Base-by-base conservation (phyloP, 352 stramenopile genomes). In the Phytopythium boreale region DNA sequence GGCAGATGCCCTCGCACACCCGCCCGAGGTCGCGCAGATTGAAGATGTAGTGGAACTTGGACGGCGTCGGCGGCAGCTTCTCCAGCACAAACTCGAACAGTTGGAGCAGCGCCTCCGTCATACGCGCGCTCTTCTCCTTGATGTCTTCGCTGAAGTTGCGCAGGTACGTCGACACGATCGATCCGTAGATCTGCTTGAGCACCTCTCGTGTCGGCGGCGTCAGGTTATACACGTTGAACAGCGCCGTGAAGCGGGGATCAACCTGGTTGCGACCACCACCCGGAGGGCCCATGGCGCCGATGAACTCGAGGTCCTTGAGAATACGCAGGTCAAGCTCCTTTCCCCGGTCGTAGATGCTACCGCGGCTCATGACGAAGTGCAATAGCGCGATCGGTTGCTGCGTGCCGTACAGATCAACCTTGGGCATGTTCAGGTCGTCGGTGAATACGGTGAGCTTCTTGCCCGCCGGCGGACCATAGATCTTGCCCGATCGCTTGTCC, bases 21-120 rank as follows among this genome's bases (percentile, higher is more conserved):
- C 96, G 86, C 0, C 88, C 93, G 17, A 98, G 71, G 62, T 98
- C 96, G 0, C 96, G 84, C n/a, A 98, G 74, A 49, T 98, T 98
- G 72, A 98, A 98, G 56, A 98, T 98, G 71, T 98, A 98, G 71
- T 98, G 95, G 59, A 98, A 98, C 64, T 98, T 98, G 39, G 89
- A 96, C 24, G 94, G 95, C 17, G 95, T 98, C 0, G 95, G 92
- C 7, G 92, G 94, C 14, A 98, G 70, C 56, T 93, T 95, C 39
- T 98, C 91, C 1, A 97, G 57, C 14, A 94, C 90, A 50, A 94
- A 92, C 46, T 95, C 79, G 61, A 97, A 98, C 26, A 98, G 82
- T 7, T 82, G 70, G 10, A 98, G 71, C 9, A 96, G 86, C 6
- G 82, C 77, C 19, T 92, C 79, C 1, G 93, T 98, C 51, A 98